Percentiles rank a stretch among this genome's conserved stretches.
These are phyloP conservation scores for Peronospora farinosa DNA, from an alignment of 352 stramenopile genomes.

Conservation along the genomic window DNA sequence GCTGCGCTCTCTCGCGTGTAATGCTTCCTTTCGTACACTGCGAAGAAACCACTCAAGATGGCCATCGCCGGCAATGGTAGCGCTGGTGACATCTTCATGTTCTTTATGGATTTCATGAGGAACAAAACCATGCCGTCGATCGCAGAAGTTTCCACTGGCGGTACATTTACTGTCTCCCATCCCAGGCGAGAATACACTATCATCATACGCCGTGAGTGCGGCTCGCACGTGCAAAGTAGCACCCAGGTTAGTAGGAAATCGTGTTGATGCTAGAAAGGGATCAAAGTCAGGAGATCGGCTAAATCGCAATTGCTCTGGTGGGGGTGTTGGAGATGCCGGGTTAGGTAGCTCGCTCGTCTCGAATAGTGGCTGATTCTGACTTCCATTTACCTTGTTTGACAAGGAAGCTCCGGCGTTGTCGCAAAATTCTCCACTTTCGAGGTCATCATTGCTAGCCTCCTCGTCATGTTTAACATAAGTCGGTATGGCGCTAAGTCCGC, in stretches of 20 bases:
- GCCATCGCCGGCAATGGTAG: slow-evolving; percentile 26
- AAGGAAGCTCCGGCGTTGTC: slow-evolving; percentile 4
- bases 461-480: slow-evolving; percentile 7
- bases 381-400: slow-evolving; percentile 5
- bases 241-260: slow-evolving; percentile 27
- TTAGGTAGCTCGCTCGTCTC: slow-evolving; percentile 22
- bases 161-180: slow-evolving; percentile 1
- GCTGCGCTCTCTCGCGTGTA: slow-evolving; percentile 14
- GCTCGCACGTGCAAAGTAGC: slow-evolving; percentile 35
- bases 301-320: slow-evolving; percentile 34
- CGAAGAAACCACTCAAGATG: slow-evolving; percentile 28
- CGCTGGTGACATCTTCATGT: slow-evolving; percentile 18
- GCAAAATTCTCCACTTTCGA: slow-evolving; percentile 2
- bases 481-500: neutral
- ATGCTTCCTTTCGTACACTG: slow-evolving; percentile 21
- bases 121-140: slow-evolving; percentile 19
- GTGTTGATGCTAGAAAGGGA: slow-evolving; percentile 17
- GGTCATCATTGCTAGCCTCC: slow-evolving; percentile 1
- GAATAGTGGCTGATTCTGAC: slow-evolving; percentile 13
- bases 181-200: slow-evolving; percentile 42
- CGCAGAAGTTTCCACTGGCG: slow-evolving; percentile 6
- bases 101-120: slow-evolving; percentile 21
- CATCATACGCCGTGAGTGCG: slow-evolving; percentile 58
- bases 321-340: slow-evolving; percentile 13
- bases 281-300: slow-evolving; percentile 48